Conservation (phyloP, 768 basidiomycete species). For the Macrolepiota albuminosa region DNA sequence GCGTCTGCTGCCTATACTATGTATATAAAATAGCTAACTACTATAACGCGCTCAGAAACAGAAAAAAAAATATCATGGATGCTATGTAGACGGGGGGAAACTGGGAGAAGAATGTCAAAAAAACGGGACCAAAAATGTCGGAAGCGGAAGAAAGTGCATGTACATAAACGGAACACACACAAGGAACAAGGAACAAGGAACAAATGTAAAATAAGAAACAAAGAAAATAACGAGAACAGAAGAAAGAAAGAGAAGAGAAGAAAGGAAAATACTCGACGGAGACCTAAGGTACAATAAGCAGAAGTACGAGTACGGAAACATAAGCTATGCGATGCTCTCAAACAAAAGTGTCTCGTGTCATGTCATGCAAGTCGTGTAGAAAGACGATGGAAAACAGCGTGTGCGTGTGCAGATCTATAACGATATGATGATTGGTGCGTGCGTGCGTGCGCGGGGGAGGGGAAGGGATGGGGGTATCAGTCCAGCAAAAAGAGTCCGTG, state of each 20-base stretch:
- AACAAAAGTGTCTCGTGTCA: constrained; percentile 9
- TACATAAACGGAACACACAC: not conserved
- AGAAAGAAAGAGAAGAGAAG: constrained; percentile 10
- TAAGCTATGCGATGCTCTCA: constrained; percentile 17
- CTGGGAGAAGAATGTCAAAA: not conserved
- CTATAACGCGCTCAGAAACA: constrained; percentile 15
- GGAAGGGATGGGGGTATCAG: constrained; percentile 6
- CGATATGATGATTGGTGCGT: not conserved
- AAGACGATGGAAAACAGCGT: not conserved
- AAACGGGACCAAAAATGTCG: not conserved
- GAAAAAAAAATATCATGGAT: constrained; percentile 18
- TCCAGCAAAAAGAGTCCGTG: constrained; percentile 8
- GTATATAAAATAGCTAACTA: not conserved
- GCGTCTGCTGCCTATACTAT: constrained; percentile 6
- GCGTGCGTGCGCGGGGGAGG: not conserved
- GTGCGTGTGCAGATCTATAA: constrained; percentile 10
- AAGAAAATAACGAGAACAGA: not conserved
- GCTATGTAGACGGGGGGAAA: not conserved
- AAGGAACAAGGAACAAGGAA: not conserved
- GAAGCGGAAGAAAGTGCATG: not conserved
- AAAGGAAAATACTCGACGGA: constrained; percentile 17
- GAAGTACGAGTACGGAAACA: constrained; percentile 10
- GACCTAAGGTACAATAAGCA: constrained; percentile 31
- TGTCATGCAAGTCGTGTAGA: constrained; percentile 1
- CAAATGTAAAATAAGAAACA: constrained; percentile 9